A percentile compares a stretch with the other conserved stretches of the same genome.
Evolutionary conservation across 1,284 basidiomycete species (phyloP).

Genomic region (Trichosporon faecale): DNA sequence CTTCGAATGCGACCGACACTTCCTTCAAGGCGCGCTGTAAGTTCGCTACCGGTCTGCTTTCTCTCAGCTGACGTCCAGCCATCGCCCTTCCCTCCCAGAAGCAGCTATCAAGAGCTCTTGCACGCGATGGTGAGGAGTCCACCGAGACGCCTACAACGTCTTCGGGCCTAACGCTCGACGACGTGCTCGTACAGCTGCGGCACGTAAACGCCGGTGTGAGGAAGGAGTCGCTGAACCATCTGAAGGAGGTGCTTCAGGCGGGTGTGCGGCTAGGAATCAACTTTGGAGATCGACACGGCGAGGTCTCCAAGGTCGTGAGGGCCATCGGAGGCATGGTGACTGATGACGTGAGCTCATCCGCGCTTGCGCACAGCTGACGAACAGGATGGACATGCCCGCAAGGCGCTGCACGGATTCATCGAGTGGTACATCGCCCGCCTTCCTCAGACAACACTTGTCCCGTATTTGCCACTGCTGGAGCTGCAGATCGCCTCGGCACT

Average conservation of each 20-base stretch:
- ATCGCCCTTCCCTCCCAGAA: conserved; percentile 86
- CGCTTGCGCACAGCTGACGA: background rate
- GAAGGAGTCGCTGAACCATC: conserved; percentile 75
- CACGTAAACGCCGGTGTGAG: conserved; percentile 76
- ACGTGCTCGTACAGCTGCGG: conserved; percentile 73
- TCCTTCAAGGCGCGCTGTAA: conserved; percentile 89
- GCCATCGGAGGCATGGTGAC: conserved; percentile 68
- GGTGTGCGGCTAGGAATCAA: conserved; percentile 61
- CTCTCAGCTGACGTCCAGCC: conserved; percentile 56
- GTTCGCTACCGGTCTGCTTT: conserved; percentile 30
- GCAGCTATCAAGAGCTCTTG: conserved; percentile 39
- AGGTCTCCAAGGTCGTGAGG: conserved; percentile 64
- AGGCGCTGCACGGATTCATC: conserved; percentile 54
- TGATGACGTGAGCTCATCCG: conserved; percentile 64
- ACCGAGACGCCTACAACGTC: conserved; percentile 65
- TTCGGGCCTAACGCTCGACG: conserved; percentile 70
- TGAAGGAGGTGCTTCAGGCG: conserved; percentile 72
- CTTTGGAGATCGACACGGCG: conserved; percentile 40
- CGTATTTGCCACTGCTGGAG: conserved; percentile 69
- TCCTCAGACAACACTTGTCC: conserved; percentile 60
- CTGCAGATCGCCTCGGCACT: conserved; percentile 87
- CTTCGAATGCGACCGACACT: conserved; percentile 86
- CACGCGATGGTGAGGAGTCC: conserved; percentile 55
- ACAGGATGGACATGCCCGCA: conserved; percentile 55
- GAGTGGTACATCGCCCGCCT: conserved; percentile 70